Percentiles rank a stretch among this genome's conserved stretches.
phyloP scores from a whole-genome alignment of 345 rosid species.

The Draba incana region DNA sequence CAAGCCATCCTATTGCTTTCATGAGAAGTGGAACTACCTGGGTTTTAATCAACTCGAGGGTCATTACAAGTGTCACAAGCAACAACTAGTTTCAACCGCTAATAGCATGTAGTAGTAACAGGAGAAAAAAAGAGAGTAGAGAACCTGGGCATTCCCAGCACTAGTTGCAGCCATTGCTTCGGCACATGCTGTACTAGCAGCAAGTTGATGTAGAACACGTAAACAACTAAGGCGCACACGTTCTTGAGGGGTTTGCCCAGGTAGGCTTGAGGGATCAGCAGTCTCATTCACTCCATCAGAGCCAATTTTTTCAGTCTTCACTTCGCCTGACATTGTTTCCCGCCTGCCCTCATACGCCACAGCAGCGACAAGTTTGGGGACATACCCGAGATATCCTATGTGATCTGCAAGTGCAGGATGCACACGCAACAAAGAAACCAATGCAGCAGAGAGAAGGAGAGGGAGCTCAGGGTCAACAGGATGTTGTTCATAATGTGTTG shows the following conservation, averaged over 20 bases:
- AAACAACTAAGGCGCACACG: conserved; percentile 98
- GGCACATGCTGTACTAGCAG: conserved; percentile 92
- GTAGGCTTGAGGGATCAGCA: conserved; percentile 58
- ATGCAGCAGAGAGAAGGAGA: conserved; percentile 95
- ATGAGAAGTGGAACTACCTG: conserved; percentile 99
- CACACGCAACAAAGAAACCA: conserved; percentile 95
- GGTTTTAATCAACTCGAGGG: conserved; percentile 30
- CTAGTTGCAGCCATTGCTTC: conserved; percentile 99
- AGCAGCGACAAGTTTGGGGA: conserved; percentile 97
- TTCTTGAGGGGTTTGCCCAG: conserved; percentile 88
- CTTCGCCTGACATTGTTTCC: conserved; percentile 83
- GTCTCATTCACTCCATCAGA: conserved; percentile 54
- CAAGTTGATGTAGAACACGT: conserved; percentile 98
- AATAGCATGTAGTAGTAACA: not conserved
- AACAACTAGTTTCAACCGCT: conserved; percentile 8
- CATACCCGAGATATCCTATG: conserved; percentile 96
- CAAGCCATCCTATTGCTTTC: conserved; percentile 99
- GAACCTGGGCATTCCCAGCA: conserved; percentile 87
- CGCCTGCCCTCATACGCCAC: conserved; percentile 94
- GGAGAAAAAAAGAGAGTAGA: conserved; percentile 17
- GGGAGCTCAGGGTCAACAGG: conserved; percentile 92
- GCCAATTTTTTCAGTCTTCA: conserved; percentile 50
- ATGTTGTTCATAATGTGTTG: conserved; percentile 81
- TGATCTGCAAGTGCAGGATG: conserved; percentile 99
- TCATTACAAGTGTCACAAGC: conserved; percentile 27